Base-by-base conservation (phyloP, 257 asterid genomes). In the Primulina huaijiensis region DNA sequence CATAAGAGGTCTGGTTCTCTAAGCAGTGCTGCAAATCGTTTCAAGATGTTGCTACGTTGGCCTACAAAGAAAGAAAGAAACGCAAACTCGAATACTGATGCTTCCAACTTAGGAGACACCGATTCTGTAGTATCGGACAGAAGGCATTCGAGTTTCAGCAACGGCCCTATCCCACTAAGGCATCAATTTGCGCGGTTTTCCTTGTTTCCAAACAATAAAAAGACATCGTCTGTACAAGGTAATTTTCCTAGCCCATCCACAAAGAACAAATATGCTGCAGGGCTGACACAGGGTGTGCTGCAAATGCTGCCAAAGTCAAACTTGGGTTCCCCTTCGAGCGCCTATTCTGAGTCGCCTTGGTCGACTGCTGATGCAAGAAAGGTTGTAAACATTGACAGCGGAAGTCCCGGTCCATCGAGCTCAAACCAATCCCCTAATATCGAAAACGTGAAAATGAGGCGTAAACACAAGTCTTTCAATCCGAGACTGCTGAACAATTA, bases 401-500 rank as follows among this genome's bases (percentile, higher is more conserved):
- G 16, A 25, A 76, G 78, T 38, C 73, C 58, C 0, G 72, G 74
- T 1, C 75, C 77, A 1, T 70, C 83, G 9, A 23, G 77, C 62
- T 69, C 68, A 37, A 71, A 72, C 53, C 78, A 74, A 34, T 83
- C 84, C 20, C 78, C 85, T 0, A 72, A 62, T 34, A 33, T 35
- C 29, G 82, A 66, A n/a, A 82, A 65, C 46, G 23, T 63, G 35
- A 81, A 79, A 60, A 77, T 72, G 83, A 86, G 73, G 75, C 82
- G 73, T n/a, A 82, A 75, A 31, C 78, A 75, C 38, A 78, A 60
- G 1, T 90, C 97, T 8, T 83, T 92, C 50, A 85, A 83, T 60
- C 29, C 79, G 64, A 82, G 82, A 83, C 20, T 74, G 76, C 79
- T 92, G 94, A 92, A 92, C 75, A 81, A 70, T 59, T 90, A 85